Conservation (phyloP, 176 grass and related monocot species). For the Oryza longistaminata region DNA sequence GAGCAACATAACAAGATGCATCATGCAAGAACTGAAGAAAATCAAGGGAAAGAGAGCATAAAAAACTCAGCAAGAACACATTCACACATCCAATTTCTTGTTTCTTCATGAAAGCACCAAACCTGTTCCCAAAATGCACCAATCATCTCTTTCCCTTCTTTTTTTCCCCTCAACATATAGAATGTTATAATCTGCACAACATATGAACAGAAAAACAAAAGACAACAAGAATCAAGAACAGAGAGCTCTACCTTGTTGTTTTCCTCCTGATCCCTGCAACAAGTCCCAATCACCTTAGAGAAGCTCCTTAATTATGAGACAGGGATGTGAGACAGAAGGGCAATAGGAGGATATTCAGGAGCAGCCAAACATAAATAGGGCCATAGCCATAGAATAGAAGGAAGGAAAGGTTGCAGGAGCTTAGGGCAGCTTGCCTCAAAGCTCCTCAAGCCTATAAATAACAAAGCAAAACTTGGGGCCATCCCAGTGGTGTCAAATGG, state of each 20-base stretch:
- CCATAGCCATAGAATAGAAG: constrained; percentile 14
- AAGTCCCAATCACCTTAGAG: constrained; percentile 11
- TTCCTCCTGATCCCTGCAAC: constrained; percentile 20
- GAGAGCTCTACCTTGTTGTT: constrained; percentile 21
- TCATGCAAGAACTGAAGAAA: background rate
- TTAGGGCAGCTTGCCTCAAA: background rate
- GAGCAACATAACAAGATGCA: background rate
- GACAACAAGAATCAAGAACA: background rate
- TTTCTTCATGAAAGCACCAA: constrained; percentile 3
- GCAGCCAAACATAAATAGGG: constrained; percentile 44
- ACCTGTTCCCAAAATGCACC: background rate
- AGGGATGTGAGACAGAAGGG: constrained; percentile 8
- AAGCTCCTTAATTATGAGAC: constrained; percentile 2
- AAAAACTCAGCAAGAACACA: background rate
- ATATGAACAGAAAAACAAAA: background rate
- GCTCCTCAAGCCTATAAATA: constrained; percentile 40
- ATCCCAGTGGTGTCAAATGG: constrained; percentile 3
- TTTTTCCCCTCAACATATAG: background rate
- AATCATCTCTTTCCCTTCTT: background rate
- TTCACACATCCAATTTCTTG: background rate
- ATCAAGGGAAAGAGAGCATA: background rate
- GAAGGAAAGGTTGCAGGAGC: constrained; percentile 38
- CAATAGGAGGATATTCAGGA: constrained; percentile 44
- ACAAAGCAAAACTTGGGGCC: constrained; percentile 37
- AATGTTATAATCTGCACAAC: background rate